Conservation (phyloP, 1,284 basidiomycete genomes). For the Exobasidium cylindrosporum region DNA sequence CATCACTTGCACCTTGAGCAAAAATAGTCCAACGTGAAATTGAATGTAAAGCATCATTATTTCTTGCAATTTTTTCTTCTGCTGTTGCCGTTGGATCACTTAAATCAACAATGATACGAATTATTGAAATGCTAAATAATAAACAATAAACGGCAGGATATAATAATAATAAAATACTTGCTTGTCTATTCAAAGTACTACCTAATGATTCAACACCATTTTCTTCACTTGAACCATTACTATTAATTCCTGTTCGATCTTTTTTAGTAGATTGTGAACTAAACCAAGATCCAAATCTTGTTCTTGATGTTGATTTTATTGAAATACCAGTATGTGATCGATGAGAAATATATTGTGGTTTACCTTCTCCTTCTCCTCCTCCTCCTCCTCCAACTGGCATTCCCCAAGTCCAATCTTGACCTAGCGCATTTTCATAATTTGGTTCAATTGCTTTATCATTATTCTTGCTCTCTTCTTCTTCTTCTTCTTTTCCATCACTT, state of each 20-base stretch:
- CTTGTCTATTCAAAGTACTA: slow-evolving; percentile 44
- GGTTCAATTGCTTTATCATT: background rate
- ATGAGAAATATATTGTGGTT: background rate
- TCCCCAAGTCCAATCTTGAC: slow-evolving; percentile 38
- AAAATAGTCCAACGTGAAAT: slow-evolving; percentile 41
- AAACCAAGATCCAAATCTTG: background rate
- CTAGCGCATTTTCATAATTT: slow-evolving; percentile 25
- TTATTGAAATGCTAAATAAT: slow-evolving; percentile 42
- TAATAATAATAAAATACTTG: slow-evolving; percentile 36
- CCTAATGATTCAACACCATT: slow-evolving; percentile 40
- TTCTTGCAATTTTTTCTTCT: slow-evolving; percentile 6
- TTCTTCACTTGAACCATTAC: background rate
- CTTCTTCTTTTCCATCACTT: background rate
- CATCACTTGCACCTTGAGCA: slow-evolving; percentile 44
- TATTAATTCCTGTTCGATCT: background rate
- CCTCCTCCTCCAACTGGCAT: slow-evolving; percentile 26
- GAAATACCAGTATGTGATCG: background rate
- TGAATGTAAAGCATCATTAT: slow-evolving; percentile 30
- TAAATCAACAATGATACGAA: slow-evolving; percentile 31
- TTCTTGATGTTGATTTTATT: background rate
- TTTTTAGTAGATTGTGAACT: background rate
- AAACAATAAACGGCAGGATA: slow-evolving; percentile 42
- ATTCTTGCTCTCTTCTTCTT: slow-evolving; percentile 19
- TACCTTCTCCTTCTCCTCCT: background rate
- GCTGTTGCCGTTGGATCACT: slow-evolving; percentile 9